Evolutionary conservation across 2,329 filamentous ascomycete genomes (phyloP).

Genomic region (Parafenestella ontariensis): DNA sequence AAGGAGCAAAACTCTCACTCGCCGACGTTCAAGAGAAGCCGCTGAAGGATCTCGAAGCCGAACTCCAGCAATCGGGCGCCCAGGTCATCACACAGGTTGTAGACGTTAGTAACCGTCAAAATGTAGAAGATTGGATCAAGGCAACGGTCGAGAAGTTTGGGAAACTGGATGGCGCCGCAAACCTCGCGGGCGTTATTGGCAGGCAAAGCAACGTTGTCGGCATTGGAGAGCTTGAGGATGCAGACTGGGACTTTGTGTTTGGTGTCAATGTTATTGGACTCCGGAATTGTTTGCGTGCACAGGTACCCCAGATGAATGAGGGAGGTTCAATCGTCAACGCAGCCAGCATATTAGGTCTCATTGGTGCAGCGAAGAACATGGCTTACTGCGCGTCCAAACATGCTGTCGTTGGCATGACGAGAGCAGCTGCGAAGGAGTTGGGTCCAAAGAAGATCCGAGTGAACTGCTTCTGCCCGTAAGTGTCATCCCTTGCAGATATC

Average conservation of each 20-base stretch:
- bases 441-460: conserved; percentile 45
- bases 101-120: conserved; percentile 56
- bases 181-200: conserved; percentile 57
- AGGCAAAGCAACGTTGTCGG: conserved; percentile 26
- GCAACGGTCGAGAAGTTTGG: conserved; percentile 57
- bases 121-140: conserved; percentile 62
- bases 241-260: conserved; percentile 51
- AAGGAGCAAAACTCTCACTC: conserved; percentile 41
- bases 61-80: conserved; percentile 23
- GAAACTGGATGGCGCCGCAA: conserved; percentile 46
- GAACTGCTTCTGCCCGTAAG: conserved; percentile 48
- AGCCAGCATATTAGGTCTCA: conserved; percentile 60
- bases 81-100: conserved; percentile 51
- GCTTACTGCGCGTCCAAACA: conserved; percentile 52
- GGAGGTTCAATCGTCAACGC: conserved; percentile 53
- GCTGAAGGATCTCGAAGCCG: conserved; percentile 25
- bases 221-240: conserved; percentile 42
- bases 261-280: conserved; percentile 49
- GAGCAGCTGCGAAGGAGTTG: conserved; percentile 49
- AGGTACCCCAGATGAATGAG: conserved; percentile 51
- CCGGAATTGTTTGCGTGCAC: conserved; percentile 49
- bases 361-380: conserved; percentile 48
- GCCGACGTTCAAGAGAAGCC: conserved; percentile 40
- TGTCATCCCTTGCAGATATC: conserved; percentile 1
- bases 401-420: conserved; percentile 51